Evolutionary conservation across 2,329 filamentous ascomycete species (phyloP).

Genomic region (Aspergillus tubingensis): DNA sequence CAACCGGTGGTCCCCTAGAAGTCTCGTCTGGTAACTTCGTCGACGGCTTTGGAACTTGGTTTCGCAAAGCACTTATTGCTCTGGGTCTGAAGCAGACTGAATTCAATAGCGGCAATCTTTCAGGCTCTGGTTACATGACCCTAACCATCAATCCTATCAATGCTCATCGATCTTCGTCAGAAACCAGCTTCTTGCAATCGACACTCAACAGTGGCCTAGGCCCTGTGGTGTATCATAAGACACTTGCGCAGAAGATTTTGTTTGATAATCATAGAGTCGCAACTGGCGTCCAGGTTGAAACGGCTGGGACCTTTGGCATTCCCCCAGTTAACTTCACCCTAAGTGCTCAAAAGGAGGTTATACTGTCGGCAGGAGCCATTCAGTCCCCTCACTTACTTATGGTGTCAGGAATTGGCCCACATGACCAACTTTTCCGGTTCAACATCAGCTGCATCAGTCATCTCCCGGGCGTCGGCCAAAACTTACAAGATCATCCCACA

Average conservation of each 20-base stretch:
- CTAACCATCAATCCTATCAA: constrained; percentile 35
- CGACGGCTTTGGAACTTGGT: constrained; percentile 31
- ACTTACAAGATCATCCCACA: constrained; percentile 38
- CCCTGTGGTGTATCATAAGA: constrained; percentile 48
- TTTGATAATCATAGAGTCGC: constrained; percentile 52
- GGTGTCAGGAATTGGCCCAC: constrained; percentile 53
- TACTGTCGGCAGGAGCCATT: constrained; percentile 55
- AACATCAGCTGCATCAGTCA: constrained; percentile 31
- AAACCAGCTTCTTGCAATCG: constrained; percentile 14
- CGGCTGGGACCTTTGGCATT: constrained; percentile 35
- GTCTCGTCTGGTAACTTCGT: constrained; percentile 35
- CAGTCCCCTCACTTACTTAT: constrained; percentile 58
- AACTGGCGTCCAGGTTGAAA: constrained; percentile 50
- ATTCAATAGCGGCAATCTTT: constrained; percentile 30
- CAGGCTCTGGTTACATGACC: constrained; percentile 27
- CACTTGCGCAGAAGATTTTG: constrained; percentile 49
- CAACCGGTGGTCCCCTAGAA: constrained; percentile 32
- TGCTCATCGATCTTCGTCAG: constrained; percentile 22
- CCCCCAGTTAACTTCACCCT: constrained; percentile 47
- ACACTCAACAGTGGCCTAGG: constrained; percentile 22
- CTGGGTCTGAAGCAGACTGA: constrained; percentile 30
- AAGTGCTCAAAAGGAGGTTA: constrained; percentile 52
- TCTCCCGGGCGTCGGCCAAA: constrained; percentile 40
- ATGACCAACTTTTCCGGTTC: constrained; percentile 24
- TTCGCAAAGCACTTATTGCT: constrained; percentile 24